Conservation (phyloP, 371 early-diverging fungal species). For the Syncephalastrum racemosum region DNA sequence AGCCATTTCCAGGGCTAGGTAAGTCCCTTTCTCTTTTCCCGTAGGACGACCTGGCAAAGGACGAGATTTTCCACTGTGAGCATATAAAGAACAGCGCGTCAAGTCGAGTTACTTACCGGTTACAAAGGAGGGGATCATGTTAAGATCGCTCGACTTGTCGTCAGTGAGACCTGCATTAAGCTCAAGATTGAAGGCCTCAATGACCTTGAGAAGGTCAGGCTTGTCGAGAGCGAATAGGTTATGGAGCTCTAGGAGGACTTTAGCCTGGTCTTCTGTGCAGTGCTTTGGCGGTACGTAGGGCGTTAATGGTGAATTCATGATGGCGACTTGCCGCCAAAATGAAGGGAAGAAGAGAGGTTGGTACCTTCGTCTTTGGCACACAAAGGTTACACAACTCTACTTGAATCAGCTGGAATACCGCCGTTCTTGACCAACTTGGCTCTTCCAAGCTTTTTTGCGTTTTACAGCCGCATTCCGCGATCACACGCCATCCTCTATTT, state of each 20-base stretch:
- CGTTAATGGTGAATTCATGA: too few species aligned
- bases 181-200: conserved; percentile 33
- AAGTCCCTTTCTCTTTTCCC: conserved; percentile 86
- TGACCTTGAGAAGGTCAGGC: conserved; percentile 22
- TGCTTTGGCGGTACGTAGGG: conserved; percentile 3
- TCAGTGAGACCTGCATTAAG: conserved; percentile 39
- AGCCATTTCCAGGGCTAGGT: conserved; percentile 89
- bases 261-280: conserved; percentile 18
- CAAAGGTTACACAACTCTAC: too few species aligned
- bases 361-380: too few species aligned
- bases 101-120: conserved; percentile 29
- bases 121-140: conserved; percentile 55
- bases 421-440: too few species aligned
- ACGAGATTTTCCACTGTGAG: background rate
- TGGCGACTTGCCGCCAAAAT: too few species aligned
- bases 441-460: too few species aligned
- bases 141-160: conserved; percentile 48
- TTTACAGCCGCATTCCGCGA: too few species aligned
- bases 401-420: too few species aligned
- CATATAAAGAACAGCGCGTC: background rate
- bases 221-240: conserved; percentile 29
- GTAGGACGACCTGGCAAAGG: conserved; percentile 62
- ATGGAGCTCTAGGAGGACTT: conserved; percentile 32
- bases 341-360: too few species aligned
- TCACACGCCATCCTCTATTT: too few species aligned